These are phyloP conservation scores for Mycosphaerelloides madeirae DNA, from an alignment of 2,329 filamentous ascomycete species.

Conservation along the genomic window DNA sequence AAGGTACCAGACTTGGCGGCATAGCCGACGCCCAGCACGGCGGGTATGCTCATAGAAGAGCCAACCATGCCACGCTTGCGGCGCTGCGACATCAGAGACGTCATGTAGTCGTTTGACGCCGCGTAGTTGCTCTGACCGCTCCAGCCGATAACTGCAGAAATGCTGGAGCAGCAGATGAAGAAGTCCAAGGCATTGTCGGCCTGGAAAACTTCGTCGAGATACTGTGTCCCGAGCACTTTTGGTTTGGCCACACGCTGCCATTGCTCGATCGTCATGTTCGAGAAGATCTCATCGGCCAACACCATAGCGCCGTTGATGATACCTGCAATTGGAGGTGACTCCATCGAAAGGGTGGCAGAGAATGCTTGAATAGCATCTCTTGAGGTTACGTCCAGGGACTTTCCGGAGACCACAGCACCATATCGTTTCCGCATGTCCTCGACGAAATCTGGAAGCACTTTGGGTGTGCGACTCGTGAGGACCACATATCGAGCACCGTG, in stretches of 20 bases:
- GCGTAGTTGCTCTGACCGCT: constrained; percentile 4
- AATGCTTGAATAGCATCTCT: constrained; percentile 14
- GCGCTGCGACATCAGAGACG: not conserved
- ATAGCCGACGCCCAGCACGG: constrained; percentile 42
- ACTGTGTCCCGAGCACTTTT: constrained; percentile 49
- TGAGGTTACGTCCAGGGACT: constrained; percentile 2
- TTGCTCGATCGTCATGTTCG: constrained; percentile 45
- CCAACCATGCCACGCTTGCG: constrained; percentile 41
- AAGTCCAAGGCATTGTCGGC: constrained; percentile 2
- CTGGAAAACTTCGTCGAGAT: constrained; percentile 41
- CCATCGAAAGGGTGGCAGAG: constrained; percentile 16
- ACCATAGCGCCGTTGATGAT: constrained; percentile 46
- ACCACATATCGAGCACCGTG: constrained; percentile 22
- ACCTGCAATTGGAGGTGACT: constrained; percentile 38
- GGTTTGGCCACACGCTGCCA: constrained; percentile 44
- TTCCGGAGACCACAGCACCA: not conserved
- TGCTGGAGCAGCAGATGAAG: constrained; percentile 35
- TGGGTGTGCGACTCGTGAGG: constrained; percentile 31
- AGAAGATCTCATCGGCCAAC: constrained; percentile 44
- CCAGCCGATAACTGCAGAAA: constrained; percentile 36
- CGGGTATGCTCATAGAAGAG: constrained; percentile 50
- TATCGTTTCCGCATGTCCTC: not conserved
- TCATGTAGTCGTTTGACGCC: constrained; percentile 5
- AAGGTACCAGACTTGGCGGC: constrained; percentile 14
- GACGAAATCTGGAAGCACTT: constrained; percentile 17